phyloP scores from a whole-genome alignment of 1,284 basidiomycete species.

The Apiotrichum domesticum region DNA sequence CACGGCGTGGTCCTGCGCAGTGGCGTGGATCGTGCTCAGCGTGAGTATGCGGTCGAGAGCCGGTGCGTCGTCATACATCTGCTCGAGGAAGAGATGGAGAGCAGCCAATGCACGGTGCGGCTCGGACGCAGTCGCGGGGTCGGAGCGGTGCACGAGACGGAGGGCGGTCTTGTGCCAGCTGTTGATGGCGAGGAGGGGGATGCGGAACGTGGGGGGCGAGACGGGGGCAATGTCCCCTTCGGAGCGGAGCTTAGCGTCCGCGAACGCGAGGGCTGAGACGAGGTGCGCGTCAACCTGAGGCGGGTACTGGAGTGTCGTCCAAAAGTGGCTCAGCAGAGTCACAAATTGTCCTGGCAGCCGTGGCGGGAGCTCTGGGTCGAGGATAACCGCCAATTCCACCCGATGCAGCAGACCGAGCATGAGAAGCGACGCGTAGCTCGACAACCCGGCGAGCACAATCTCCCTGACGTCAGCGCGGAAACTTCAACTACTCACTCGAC shows the following conservation, averaged over 20 bases:
- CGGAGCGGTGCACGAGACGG: too few species aligned
- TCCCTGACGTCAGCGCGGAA: neutral
- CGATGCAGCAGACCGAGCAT: slow-evolving; percentile 16
- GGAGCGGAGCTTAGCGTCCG: neutral
- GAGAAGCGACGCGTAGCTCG: slow-evolving; percentile 10
- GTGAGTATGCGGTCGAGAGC: slow-evolving; percentile 10
- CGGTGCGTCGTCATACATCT: slow-evolving; percentile 15
- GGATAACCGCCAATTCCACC: slow-evolving; percentile 3
- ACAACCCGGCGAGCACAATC: neutral
- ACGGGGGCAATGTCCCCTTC: neutral
- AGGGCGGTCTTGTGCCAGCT: slow-evolving; percentile 2
- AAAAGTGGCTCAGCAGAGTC: neutral
- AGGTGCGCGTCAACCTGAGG: too few species aligned
- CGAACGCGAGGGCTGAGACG: too few species aligned
- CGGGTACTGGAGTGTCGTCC: too few species aligned
- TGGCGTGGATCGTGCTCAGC: slow-evolving; percentile 21
- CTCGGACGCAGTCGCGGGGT: too few species aligned
- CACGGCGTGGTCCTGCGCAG: slow-evolving; percentile 23
- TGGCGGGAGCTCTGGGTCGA: slow-evolving; percentile 5
- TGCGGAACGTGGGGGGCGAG: slow-evolving; percentile 9
- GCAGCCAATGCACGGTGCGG: slow-evolving; percentile 11
- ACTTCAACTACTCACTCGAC: neutral
- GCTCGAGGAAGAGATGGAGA: slow-evolving; percentile 25
- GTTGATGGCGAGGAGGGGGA: slow-evolving; percentile 8
- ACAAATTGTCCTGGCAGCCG: slow-evolving; percentile 3